Percentiles rank a stretch among this genome's conserved stretches.
Conservation (phyloP, 2,329 filamentous ascomycete genomes). For the Exophiala lecanii-corni region DNA sequence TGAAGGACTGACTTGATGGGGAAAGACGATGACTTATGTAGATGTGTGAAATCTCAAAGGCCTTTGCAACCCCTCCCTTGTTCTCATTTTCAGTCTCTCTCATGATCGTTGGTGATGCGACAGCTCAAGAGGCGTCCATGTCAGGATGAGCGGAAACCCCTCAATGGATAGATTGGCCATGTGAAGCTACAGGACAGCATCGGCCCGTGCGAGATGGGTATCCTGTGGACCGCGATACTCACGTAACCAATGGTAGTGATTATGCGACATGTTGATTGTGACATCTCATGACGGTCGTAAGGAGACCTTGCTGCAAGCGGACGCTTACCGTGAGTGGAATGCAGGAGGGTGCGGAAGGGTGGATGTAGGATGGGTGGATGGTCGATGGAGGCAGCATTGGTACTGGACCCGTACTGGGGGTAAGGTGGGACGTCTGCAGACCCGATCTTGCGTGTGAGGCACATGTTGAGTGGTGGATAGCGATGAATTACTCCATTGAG, state of each 20-base stretch:
- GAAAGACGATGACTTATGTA: conserved; percentile 16
- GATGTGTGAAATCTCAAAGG: conserved; percentile 3
- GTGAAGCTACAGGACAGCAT: not conserved
- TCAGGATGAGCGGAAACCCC: conserved; percentile 25
- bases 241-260: conserved; percentile 8
- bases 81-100: conserved; percentile 19
- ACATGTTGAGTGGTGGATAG: too few relatives aligned
- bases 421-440: too few relatives aligned
- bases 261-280: conserved; percentile 5
- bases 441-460: too few relatives aligned
- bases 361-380: too few relatives aligned
- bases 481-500: too few relatives aligned
- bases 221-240: conserved; percentile 11
- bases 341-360: not conserved
- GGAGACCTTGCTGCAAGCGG: conserved; percentile 17
- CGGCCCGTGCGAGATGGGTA: conserved; percentile 9
- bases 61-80: too few relatives aligned
- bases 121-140: not conserved
- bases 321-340: not conserved
- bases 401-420: not conserved
- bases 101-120: conserved; percentile 7
- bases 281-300: conserved; percentile 24
- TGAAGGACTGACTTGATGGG: too few relatives aligned
- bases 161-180: conserved; percentile 10
- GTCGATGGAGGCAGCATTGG: too few relatives aligned